A percentile compares a stretch with the other conserved stretches of the same genome.
Conservation (phyloP, 2,329 filamentous ascomycete species). For the Juglanconis oblonga region DNA sequence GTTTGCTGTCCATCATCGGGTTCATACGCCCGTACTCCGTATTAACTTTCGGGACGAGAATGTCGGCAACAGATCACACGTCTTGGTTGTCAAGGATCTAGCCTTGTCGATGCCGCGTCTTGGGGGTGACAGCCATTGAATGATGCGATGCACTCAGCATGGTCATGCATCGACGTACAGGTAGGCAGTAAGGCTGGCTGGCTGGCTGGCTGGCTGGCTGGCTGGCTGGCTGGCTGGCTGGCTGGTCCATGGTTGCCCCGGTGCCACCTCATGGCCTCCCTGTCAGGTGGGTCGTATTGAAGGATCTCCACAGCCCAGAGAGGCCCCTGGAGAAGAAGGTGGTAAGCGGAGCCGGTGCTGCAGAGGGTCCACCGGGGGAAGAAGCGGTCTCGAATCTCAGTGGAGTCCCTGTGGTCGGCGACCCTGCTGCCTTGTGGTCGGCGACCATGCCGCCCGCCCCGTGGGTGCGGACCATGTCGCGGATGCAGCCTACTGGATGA, state of each 20-base stretch:
- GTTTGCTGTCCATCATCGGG: no score
- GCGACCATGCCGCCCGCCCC: no score
- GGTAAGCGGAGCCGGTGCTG: not conserved
- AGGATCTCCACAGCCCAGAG: not conserved
- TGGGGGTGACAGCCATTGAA: no score
- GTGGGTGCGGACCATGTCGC: no score
- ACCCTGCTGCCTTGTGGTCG: not conserved
- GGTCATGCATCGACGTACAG: not conserved
- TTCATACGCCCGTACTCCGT: no score
- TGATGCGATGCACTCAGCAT: not conserved
- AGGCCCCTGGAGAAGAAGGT: not conserved
- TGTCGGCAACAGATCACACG: no score
- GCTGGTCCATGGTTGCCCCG: not conserved
- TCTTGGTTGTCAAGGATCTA: not conserved
- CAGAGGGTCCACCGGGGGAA: not conserved
- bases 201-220: not conserved
- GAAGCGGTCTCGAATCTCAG: not conserved
- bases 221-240: not conserved
- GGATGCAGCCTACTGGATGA: no score
- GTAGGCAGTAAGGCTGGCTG: not conserved
- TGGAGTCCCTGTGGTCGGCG: not conserved
- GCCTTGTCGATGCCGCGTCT: not conserved
- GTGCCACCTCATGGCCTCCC: conserved; percentile 11
- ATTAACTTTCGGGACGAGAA: no score
- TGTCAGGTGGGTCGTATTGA: not conserved